Evolutionary conservation across 306 rosid species (phyloP), one percentile per base, ranked within the genome.

Genomic region (Vicia sativa): DNA sequence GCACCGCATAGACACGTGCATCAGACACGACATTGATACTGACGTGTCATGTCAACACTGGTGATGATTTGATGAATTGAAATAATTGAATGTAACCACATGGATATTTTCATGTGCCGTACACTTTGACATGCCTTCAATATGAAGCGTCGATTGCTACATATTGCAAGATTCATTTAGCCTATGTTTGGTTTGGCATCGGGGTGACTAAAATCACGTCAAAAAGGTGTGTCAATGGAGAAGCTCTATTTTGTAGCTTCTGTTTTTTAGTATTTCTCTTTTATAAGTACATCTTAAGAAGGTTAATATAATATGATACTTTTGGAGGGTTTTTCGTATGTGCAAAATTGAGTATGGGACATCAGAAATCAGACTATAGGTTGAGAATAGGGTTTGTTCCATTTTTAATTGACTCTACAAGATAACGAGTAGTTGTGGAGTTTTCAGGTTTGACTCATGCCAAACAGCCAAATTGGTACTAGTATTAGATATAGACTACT

Each of bases 401-500:
- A 16, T 35, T 62, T 44, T 44, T 56, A 42, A 25, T 54, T 3
- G 3, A 52, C 34, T 52, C 16, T 53, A 29, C 59, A 44, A 21
- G 56, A 8, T 49, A 23, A 29, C 4, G 6, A 55, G 16, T 19
- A 64, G 41, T 34, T 42, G 12, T 43, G 1, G 61, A 74, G 2
- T n/a, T 39, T 18, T 19, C 38, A 4, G 50, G 26, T 68, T 75
- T 6, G 7, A 60, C 18, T 75, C 59, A 28, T 13, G 64, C 11
- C n/a, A 26, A 49, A 50, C 60, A 58, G 39, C 64, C 14, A 48
- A 61, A 41, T 52, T 61, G 15, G 63, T 50, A 13, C 49, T 74
- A 39, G 63, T 50, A 13, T 59, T 74, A 39, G 79, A 57, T 74
- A 8, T 18, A 19, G 21, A 60, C 18, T 50, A 28, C 58, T 41